Evolutionary conservation across 306 rosid species (phyloP).

Genomic region (Fragaria nilgerrensis): DNA sequence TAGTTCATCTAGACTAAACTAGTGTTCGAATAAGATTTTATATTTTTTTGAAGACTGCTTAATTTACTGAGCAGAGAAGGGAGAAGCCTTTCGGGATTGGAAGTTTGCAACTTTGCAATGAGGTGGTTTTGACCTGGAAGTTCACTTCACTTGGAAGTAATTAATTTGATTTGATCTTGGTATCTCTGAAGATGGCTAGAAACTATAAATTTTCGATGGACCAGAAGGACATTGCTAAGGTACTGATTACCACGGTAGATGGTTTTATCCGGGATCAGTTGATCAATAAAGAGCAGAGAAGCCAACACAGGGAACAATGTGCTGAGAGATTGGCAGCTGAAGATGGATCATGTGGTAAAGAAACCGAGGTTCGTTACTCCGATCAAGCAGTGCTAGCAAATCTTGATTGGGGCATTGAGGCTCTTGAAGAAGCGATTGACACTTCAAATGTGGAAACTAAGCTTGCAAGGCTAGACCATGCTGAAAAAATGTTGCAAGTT

Average conservation of each 20-base stretch:
- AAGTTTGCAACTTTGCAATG: too few species aligned
- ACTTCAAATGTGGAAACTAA: slow-evolving; percentile 83
- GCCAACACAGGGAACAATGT: slow-evolving; percentile 75
- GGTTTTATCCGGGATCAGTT: slow-evolving; percentile 60
- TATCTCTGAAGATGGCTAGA: slow-evolving; percentile 54
- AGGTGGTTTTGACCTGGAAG: neutral
- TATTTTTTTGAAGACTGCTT: neutral
- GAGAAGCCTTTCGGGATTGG: neutral
- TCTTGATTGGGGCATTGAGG: slow-evolving; percentile 95
- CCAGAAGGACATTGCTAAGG: slow-evolving; percentile 32
- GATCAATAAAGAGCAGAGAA: slow-evolving; percentile 65
- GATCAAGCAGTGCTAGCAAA: slow-evolving; percentile 92
- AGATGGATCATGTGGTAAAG: slow-evolving; percentile 65
- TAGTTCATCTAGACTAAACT: neutral
- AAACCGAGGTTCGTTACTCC: slow-evolving; percentile 64
- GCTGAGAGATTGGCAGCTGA: slow-evolving; percentile 94
- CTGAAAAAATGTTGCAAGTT: slow-evolving; percentile 86
- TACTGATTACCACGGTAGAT: slow-evolving; percentile 53
- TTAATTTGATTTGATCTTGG: slow-evolving; percentile 10
- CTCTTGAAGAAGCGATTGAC: slow-evolving; percentile 86
- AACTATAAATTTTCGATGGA: slow-evolving; percentile 60
- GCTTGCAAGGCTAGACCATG: slow-evolving; percentile 77
- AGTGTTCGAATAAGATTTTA: neutral
- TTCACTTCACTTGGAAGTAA: slow-evolving; percentile 4
- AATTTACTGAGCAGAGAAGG: neutral